Percentiles rank a stretch among this genome's conserved stretches.
Conservation (phyloP, 2,329 filamentous ascomycete genomes). For the Stachybotrys chartarum region DNA sequence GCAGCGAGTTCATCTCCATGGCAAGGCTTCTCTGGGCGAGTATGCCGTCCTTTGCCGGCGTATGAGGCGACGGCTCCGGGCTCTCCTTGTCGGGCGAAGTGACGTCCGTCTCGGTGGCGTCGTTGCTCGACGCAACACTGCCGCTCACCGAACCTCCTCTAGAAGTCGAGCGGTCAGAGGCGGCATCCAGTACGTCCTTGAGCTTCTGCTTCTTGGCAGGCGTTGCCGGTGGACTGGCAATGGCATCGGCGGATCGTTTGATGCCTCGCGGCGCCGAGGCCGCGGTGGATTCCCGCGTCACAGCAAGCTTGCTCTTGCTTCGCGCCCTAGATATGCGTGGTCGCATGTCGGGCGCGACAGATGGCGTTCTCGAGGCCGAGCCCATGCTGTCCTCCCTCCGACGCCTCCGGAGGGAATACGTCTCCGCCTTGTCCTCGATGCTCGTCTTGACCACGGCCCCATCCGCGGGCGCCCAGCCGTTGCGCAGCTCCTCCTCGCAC, state of each 20-base stretch:
- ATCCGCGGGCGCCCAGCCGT: conserved; percentile 69
- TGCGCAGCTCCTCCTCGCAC: conserved; percentile 67
- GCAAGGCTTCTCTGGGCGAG: background rate
- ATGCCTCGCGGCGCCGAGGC: conserved; percentile 16
- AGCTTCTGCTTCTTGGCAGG: conserved; percentile 43
- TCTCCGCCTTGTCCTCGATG: conserved; percentile 44
- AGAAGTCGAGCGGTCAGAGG: conserved; percentile 21
- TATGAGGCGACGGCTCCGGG: conserved; percentile 27
- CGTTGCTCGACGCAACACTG: conserved; percentile 17
- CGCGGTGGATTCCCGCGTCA: conserved; percentile 23
- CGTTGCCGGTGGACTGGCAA: conserved; percentile 48
- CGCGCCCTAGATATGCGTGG: conserved; percentile 38
- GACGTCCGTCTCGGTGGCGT: conserved; percentile 31
- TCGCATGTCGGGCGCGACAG: conserved; percentile 48
- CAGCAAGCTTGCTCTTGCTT: conserved; percentile 23
- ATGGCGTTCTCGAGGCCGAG: conserved; percentile 46
- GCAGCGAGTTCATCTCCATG: conserved; percentile 1
- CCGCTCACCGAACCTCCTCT: conserved; percentile 28
- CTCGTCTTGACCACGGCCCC: conserved; percentile 39
- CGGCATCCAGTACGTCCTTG: conserved; percentile 11
- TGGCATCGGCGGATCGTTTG: conserved; percentile 34
- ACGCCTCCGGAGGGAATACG: conserved; percentile 50
- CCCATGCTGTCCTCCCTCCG: conserved; percentile 43
- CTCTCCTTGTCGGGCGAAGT: conserved; percentile 45
- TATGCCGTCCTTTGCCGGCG: conserved; percentile 11